A percentile compares a stretch with the other conserved stretches of the same genome.
Conservation (phyloP, 169 alveolate genomes). For the Plasmodium chabaudi region DNA sequence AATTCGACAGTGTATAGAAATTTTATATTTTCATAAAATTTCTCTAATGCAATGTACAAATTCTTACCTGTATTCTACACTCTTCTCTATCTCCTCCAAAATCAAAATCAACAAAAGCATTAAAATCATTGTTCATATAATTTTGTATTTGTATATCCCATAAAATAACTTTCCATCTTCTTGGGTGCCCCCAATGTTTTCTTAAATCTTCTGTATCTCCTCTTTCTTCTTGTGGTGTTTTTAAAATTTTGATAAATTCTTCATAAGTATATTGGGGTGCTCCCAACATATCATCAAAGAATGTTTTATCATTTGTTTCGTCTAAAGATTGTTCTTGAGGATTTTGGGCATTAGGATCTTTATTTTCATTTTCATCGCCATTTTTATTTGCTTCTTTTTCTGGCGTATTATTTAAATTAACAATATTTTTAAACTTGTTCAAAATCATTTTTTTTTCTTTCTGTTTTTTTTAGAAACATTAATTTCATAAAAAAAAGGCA, state of each 20-base stretch:
- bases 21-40: no score
- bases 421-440: conserved; percentile 51
- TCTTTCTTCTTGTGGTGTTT: conserved; percentile 77
- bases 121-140: conserved; percentile 78
- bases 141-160: conserved; percentile 81
- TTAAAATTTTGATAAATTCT: conserved; percentile 81
- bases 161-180: conserved; percentile 83
- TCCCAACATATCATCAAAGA: conserved; percentile 81
- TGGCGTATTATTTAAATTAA: conserved; percentile 28
- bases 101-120: conserved; percentile 84
- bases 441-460: conserved; percentile 17
- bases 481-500: not conserved
- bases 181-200: conserved; percentile 84
- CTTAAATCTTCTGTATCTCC: conserved; percentile 81
- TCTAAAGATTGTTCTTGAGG: conserved; percentile 14
- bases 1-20: no score
- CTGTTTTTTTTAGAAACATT: not conserved
- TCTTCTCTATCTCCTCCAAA: conserved; percentile 85
- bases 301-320: conserved; percentile 73
- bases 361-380: conserved; percentile 33
- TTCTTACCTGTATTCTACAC: conserved; percentile 82
- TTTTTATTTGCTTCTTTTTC: conserved; percentile 49
- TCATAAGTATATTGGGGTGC: conserved; percentile 83
- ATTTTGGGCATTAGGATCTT: conserved; percentile 13
- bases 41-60: no score